A percentile compares a stretch with the other conserved stretches of the same genome.
Conservation (phyloP, 2,329 filamentous ascomycete species). For the Ophiostoma ips region DNA sequence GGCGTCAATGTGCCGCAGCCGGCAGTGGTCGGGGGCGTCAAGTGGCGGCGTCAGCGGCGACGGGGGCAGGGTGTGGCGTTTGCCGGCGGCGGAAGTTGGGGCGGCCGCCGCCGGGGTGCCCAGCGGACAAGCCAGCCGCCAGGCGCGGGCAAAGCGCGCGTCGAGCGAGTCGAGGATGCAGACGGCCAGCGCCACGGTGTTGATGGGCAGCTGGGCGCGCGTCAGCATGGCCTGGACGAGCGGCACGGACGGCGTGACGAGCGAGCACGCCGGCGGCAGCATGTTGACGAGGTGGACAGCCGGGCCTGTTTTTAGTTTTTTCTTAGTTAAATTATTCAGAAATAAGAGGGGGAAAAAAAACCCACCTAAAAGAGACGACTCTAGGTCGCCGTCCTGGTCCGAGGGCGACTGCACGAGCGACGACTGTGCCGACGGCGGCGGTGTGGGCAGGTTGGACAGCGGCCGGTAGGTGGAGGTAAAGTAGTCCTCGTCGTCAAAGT, state of each 20-base stretch:
- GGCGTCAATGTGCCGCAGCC: constrained; percentile 43
- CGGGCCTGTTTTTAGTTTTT: constrained; percentile 32
- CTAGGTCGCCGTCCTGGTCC: not conserved
- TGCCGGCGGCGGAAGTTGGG: constrained; percentile 11
- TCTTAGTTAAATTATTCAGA: not conserved
- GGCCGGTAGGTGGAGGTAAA: constrained; percentile 49
- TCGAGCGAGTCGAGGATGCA: constrained; percentile 53
- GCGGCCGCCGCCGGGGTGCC: too few species aligned
- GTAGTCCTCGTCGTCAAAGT: constrained; percentile 37
- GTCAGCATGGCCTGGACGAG: constrained; percentile 47
- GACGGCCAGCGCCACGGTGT: constrained; percentile 49
- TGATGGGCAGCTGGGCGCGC: constrained; percentile 42
- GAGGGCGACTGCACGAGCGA: constrained; percentile 12
- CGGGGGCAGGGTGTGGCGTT: constrained; percentile 37
- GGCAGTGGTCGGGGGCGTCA: constrained; percentile 10
- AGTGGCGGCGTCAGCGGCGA: constrained; percentile 16
- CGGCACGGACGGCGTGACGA: constrained; percentile 41
- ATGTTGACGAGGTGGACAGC: constrained; percentile 53
- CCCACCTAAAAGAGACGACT: constrained; percentile 21
- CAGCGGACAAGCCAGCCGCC: constrained; percentile 46
- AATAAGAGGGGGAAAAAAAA: not conserved
- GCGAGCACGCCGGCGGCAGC: constrained; percentile 48
- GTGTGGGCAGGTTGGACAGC: constrained; percentile 53
- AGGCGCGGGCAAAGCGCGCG: constrained; percentile 46
- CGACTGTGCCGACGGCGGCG: constrained; percentile 27